Conservation (phyloP, 73 alveolate species). For the Blepharisma japonicum region DNA sequence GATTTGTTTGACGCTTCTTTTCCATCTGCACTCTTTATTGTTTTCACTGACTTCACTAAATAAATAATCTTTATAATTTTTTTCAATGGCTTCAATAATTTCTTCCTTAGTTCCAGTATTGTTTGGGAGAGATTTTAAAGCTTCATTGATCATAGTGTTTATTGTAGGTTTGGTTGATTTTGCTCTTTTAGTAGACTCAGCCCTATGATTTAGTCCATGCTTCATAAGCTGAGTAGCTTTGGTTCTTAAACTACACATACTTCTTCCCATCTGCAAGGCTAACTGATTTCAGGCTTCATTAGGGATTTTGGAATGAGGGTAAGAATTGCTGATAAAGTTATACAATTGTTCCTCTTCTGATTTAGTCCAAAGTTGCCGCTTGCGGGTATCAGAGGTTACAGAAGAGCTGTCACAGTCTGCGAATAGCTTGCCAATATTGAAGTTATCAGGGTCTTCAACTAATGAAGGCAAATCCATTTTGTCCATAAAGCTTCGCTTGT, state of each 20-base stretch:
- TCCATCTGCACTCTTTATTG: neutral
- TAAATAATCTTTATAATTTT: neutral
- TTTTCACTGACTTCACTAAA: neutral
- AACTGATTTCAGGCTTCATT: constrained; percentile 2
- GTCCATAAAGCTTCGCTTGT: neutral
- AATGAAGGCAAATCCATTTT: constrained; percentile 9
- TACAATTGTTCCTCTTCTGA: neutral
- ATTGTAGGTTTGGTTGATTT: constrained; percentile 7
- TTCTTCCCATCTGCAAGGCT: constrained; percentile 10
- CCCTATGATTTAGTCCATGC: neutral
- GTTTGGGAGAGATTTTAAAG: neutral
- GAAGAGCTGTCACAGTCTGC: neutral
- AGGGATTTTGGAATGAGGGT: neutral
- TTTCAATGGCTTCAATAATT: neutral
- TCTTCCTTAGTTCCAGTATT: neutral
- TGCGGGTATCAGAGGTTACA: neutral
- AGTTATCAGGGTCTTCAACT: constrained; percentile 27
- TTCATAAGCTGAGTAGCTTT: neutral
- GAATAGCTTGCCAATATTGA: neutral
- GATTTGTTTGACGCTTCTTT: constrained; percentile 11
- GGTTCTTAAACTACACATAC: neutral
- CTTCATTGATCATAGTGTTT: neutral
- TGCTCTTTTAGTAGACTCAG: neutral
- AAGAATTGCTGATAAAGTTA: neutral
- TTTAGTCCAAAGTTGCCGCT: neutral